Evolutionary conservation across 768 basidiomycete species (phyloP).

Genomic region (Mycena galericulata): DNA sequence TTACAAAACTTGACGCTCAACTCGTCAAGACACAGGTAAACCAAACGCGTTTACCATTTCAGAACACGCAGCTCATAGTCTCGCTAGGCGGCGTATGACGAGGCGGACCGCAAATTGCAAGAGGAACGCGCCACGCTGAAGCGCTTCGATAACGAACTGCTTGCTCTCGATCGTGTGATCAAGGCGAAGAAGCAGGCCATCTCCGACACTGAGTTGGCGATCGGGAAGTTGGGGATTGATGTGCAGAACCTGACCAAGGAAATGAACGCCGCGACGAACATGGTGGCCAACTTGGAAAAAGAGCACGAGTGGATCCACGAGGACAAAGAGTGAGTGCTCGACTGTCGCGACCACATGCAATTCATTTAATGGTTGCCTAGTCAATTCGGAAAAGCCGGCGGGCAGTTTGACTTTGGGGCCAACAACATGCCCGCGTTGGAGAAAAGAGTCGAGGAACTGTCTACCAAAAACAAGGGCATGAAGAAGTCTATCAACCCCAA

Average conservation of each 20-base stretch:
- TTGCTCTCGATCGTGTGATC: slow-evolving; percentile 83
- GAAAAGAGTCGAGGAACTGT: slow-evolving; percentile 79
- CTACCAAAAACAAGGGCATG: slow-evolving; percentile 83
- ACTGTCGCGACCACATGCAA: too few relatives aligned
- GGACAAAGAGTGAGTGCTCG: slow-evolving; percentile 75
- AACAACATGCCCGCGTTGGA: slow-evolving; percentile 71
- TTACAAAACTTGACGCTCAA: slow-evolving; percentile 67
- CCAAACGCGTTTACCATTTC: not conserved
- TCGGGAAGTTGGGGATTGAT: slow-evolving; percentile 80
- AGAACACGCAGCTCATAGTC: not conserved
- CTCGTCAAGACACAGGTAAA: slow-evolving; percentile 60
- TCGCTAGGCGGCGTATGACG: slow-evolving; percentile 64
- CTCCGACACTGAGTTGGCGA: slow-evolving; percentile 70
- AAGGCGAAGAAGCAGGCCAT: slow-evolving; percentile 84
- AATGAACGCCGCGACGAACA: slow-evolving; percentile 61
- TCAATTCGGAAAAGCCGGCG: slow-evolving; percentile 84
- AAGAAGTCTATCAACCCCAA: slow-evolving; percentile 97
- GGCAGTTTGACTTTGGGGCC: slow-evolving; percentile 83
- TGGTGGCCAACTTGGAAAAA: slow-evolving; percentile 77
- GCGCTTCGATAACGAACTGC: slow-evolving; percentile 90
- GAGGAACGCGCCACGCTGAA: slow-evolving; percentile 90
- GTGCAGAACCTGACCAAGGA: slow-evolving; percentile 75
- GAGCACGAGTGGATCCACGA: slow-evolving; percentile 90
- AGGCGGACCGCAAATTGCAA: slow-evolving; percentile 77
- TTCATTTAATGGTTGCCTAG: slow-evolving; percentile 56